Evolutionary conservation across 2,329 filamentous ascomycete species (phyloP), one percentile per base, ranked within the genome.

Genomic region (Aureobasidium sp.): DNA sequence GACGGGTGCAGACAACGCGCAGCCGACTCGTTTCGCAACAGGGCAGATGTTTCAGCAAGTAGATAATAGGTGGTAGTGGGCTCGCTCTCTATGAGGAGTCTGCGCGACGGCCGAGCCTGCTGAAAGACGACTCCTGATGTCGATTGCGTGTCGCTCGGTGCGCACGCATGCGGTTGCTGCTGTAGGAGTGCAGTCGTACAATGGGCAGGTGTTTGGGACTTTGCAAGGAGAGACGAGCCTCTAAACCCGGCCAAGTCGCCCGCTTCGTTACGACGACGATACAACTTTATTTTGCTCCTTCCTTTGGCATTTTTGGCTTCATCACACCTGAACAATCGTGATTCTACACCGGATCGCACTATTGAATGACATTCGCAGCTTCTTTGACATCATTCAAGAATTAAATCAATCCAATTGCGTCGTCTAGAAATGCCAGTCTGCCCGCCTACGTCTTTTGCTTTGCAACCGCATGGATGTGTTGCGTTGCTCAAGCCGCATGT

Each of bases 151-250:
- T 37, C 30, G 30, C 37, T 48, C 17, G 14, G 32, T 48, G 44
- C 45, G 34, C 45, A 49, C 45, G 45, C 45, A 49, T 49, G 45
- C 45, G 45, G 24, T 49, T 35, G 24, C 14, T 16, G 41, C 41
- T 22, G 41, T 12, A 12, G 29, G n/a, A 16, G 16, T 24, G 30
- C 44, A 35, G 44, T 48, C 44, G 40, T 17, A n/a, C n/a, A 32
- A 10, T 12, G 41, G 14, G 25, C 41, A 34, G 27, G 27, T 45
- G 41, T 45, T 32, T 44, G 40, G 27, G 40, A 44, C 40, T 45
- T 45, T 45, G 41, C 41, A 34, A 24, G 41, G 19, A 24, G 19
- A 27, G 41, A 8, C 41, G 29, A 29, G 16, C 19, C 41, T 45
- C 41, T n/a, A 45, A 34, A 29, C 25, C 27, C 40, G 30, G 29